Conservation (phyloP, 2,329 filamentous ascomycete genomes). For the Talaromyces sp. region DNA sequence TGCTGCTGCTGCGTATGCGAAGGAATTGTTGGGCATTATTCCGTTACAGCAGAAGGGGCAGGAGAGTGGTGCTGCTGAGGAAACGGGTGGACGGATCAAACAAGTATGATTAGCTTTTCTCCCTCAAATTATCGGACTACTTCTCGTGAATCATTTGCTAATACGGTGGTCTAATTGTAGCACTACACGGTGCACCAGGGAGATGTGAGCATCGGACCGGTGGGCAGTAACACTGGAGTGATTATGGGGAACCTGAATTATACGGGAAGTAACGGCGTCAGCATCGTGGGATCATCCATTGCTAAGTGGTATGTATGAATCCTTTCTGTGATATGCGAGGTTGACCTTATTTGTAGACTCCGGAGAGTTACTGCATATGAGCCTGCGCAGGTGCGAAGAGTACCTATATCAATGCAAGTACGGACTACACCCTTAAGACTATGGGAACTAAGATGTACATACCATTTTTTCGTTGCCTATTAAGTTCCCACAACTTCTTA, state of each 20-base stretch:
- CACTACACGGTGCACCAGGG: not conserved
- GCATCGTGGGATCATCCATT: not conserved
- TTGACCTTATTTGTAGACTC: not conserved
- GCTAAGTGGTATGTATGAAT: not conserved
- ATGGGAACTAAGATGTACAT: not conserved
- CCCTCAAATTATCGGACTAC: not conserved
- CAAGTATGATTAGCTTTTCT: not conserved
- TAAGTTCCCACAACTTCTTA: too few relatives aligned
- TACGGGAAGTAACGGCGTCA: not conserved
- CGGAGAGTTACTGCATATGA: not conserved
- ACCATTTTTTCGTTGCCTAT: too few relatives aligned
- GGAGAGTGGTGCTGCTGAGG: not conserved
- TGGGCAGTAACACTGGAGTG: not conserved
- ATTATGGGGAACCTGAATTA: not conserved
- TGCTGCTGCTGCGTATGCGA: not conserved
- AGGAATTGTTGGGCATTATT: not conserved
- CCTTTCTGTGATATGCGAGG: not conserved
- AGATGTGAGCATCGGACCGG: not conserved
- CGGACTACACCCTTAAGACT: not conserved
- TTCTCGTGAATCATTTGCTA: not conserved
- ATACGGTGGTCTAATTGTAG: conserved; percentile 21
- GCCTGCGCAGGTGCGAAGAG: not conserved
- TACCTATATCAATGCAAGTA: not conserved
- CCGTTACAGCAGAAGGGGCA: not conserved
- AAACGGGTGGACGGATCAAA: not conserved